These are phyloP conservation scores for Phyllosticta capitalensis DNA, from an alignment of 2,329 filamentous ascomycete genomes.

Conservation along the genomic window DNA sequence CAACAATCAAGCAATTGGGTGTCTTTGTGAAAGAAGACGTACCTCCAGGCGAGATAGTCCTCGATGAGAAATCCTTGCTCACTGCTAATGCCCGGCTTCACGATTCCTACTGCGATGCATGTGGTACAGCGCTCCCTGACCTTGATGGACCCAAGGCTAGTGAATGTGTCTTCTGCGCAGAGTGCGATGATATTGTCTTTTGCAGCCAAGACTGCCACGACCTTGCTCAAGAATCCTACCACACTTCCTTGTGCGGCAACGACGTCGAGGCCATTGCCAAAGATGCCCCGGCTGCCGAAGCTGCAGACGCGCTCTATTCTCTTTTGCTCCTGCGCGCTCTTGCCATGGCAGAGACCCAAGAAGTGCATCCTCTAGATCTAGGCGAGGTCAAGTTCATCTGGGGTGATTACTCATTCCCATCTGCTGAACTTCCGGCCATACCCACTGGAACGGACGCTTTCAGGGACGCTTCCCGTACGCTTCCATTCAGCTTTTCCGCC, in stretches of 20 bases:
- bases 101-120: constrained; percentile 82
- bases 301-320: constrained; percentile 51
- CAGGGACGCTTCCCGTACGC: constrained; percentile 41
- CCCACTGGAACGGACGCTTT: constrained; percentile 15
- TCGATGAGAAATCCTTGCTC: constrained; percentile 75
- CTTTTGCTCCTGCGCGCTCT: constrained; percentile 49
- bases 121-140: constrained; percentile 59
- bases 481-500: constrained; percentile 69
- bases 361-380: constrained; percentile 49
- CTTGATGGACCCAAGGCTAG: constrained; percentile 10
- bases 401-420: constrained; percentile 45
- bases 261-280: constrained; percentile 49
- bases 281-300: constrained; percentile 47
- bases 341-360: constrained; percentile 52
- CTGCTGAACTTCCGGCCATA: not conserved
- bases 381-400: constrained; percentile 55
- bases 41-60: constrained; percentile 61
- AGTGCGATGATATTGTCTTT: constrained; percentile 51
- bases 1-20: constrained; percentile 68
- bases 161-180: constrained; percentile 39
- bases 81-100: constrained; percentile 84
- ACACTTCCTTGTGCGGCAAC: constrained; percentile 48
- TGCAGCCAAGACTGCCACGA: constrained; percentile 49
- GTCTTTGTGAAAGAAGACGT: constrained; percentile 83
- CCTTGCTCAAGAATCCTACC: constrained; percentile 47